These are phyloP conservation scores for Crassisporium funariophilum DNA, from an alignment of 768 basidiomycete genomes.

Conservation along the genomic window DNA sequence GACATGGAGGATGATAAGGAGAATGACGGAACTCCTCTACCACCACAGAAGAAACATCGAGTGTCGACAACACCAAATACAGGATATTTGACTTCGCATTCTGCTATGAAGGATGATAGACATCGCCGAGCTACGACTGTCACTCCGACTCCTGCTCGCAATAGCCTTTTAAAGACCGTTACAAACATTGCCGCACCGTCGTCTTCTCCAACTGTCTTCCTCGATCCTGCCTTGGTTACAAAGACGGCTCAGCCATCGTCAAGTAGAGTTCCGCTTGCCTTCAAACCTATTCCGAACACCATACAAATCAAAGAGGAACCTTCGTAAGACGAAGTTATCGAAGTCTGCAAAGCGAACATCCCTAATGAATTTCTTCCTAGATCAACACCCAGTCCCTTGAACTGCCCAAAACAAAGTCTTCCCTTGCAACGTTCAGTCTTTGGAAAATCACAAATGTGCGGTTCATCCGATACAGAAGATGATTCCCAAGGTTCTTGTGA, in stretches of 20 bases:
- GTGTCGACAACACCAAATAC: background rate
- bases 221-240: slow-evolving; percentile 4
- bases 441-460: slow-evolving; percentile 14
- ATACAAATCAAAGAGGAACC: slow-evolving; percentile 19
- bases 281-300: slow-evolving; percentile 18
- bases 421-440: slow-evolving; percentile 2
- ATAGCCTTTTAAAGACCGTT: slow-evolving; percentile 16
- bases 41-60: slow-evolving; percentile 14
- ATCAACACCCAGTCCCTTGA: slow-evolving; percentile 6
- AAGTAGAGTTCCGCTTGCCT: slow-evolving; percentile 26
- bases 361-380: slow-evolving; percentile 7
- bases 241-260: background rate
- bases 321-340: slow-evolving; percentile 11
- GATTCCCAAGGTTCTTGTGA: slow-evolving; percentile 37
- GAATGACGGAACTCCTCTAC: slow-evolving; percentile 18
- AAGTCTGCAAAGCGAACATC: background rate
- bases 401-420: background rate
- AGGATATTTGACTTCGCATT: background rate
- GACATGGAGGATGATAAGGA: slow-evolving; percentile 28
- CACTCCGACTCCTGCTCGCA: slow-evolving; percentile 9
- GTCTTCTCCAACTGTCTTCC: slow-evolving; percentile 25
- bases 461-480: slow-evolving; percentile 42
- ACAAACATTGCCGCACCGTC: slow-evolving; percentile 19
- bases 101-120: background rate
- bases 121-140: slow-evolving; percentile 1